These are phyloP conservation scores for Clarireedia sp. DNA, from an alignment of 2,329 filamentous ascomycete species.

Conservation along the genomic window DNA sequence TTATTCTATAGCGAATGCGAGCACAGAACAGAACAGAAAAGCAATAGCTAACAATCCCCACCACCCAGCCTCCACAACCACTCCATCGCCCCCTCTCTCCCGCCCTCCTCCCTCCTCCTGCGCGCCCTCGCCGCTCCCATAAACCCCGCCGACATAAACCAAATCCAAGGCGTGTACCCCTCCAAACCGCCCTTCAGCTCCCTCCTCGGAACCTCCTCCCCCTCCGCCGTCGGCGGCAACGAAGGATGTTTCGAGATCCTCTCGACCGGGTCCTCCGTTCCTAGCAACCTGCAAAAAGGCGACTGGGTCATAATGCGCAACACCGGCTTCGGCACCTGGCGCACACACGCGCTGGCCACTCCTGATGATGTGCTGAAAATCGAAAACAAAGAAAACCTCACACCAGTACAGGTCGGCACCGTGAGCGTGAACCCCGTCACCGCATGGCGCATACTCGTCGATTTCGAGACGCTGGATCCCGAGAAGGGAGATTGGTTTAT, in stretches of 20 bases:
- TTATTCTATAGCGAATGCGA: too few species aligned
- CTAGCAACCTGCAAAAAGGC: conserved; percentile 51
- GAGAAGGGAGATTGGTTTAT: conserved; percentile 85
- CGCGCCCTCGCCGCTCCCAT: conserved; percentile 86
- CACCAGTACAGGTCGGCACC: conserved; percentile 72
- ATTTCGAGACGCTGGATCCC: conserved; percentile 52
- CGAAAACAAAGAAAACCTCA: conserved; percentile 61
- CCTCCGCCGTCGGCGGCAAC: conserved; percentile 76
- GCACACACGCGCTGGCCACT: conserved; percentile 72
- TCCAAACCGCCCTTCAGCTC: conserved; percentile 71
- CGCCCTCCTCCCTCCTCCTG: conserved; percentile 61
- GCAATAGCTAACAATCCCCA: conserved; percentile 7
- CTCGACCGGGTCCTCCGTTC: conserved; percentile 48
- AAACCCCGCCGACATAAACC: conserved; percentile 97
- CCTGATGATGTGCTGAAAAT: conserved; percentile 59
- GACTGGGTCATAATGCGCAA: conserved; percentile 90
- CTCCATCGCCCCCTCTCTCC: conserved; percentile 68
- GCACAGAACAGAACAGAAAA: neutral
- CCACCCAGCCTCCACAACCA: conserved; percentile 57
- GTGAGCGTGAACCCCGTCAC: conserved; percentile 90
- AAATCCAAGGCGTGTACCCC: conserved; percentile 94
- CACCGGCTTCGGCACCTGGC: conserved; percentile 86
- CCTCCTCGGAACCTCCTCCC: conserved; percentile 65
- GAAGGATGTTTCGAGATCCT: conserved; percentile 93
- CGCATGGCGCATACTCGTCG: conserved; percentile 84